Evolutionary conservation across 495 filamentous ascomycete genomes (phyloP).

Genomic region (Amorphotheca resinae): DNA sequence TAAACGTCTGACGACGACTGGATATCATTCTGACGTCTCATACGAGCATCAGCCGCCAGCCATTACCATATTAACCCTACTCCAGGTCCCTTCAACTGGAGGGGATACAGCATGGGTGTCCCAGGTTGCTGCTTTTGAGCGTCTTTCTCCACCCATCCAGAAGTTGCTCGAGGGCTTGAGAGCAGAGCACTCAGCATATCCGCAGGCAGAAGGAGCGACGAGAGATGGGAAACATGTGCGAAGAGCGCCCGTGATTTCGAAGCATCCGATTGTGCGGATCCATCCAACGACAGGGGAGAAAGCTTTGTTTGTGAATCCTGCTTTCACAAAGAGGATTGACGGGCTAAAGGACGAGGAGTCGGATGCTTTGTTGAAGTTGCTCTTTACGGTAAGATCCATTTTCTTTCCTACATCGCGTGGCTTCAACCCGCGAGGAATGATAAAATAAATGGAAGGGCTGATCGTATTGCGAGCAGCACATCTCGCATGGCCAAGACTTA

Average conservation of each 20-base stretch:
- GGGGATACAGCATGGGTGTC: slow-evolving; percentile 54
- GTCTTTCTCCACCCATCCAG: slow-evolving; percentile 43
- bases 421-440: not conserved
- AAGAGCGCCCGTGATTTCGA: slow-evolving; percentile 39
- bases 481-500: slow-evolving; percentile 46
- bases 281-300: slow-evolving; percentile 32
- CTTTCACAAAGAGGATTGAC: slow-evolving; percentile 30
- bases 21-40: slow-evolving; percentile 56
- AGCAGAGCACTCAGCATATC: slow-evolving; percentile 45
- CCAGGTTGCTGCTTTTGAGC: slow-evolving; percentile 45
- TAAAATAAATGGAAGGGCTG: not conserved
- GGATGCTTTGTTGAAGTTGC: slow-evolving; percentile 49
- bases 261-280: slow-evolving; percentile 49
- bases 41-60: slow-evolving; percentile 55
- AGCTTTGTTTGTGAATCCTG: slow-evolving; percentile 8
- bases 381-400: slow-evolving; percentile 31
- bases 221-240: slow-evolving; percentile 39
- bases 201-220: slow-evolving; percentile 28
- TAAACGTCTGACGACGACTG: slow-evolving; percentile 34
- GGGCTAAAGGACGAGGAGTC: slow-evolving; percentile 56
- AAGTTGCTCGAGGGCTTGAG: slow-evolving; percentile 45
- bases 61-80: slow-evolving; percentile 51
- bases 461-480: slow-evolving; percentile 31
- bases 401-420: not conserved
- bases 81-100: slow-evolving; percentile 44